Conservation (phyloP, 306 rosid genomes). For the Cyclanthera cordifolia region DNA sequence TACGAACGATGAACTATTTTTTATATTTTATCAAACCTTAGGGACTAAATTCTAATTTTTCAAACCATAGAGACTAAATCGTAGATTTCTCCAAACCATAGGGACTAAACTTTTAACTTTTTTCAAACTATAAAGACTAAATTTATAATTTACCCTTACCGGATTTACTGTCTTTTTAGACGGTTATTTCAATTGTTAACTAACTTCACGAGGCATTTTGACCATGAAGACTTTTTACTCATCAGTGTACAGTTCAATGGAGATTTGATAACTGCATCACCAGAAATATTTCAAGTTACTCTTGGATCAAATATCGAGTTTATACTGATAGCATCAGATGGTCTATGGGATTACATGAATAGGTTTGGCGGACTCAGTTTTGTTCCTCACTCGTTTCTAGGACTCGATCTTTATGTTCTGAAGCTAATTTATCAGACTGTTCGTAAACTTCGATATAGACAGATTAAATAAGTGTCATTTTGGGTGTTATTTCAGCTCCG, state of each 20-base stretch:
- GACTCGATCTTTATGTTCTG: background rate
- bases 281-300: slow-evolving; percentile 64
- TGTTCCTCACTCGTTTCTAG: background rate
- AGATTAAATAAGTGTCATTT: slow-evolving; percentile 9
- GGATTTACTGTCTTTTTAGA: background rate
- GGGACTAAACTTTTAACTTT: too few relatives aligned
- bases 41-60: too few relatives aligned
- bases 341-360: slow-evolving; percentile 93
- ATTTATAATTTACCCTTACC: too few relatives aligned
- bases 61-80: too few relatives aligned
- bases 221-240: background rate
- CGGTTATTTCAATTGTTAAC: background rate
- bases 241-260: slow-evolving; percentile 62
- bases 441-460: background rate
- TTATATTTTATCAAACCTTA: too few relatives aligned
- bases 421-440: background rate
- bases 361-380: slow-evolving; percentile 35
- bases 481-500: slow-evolving; percentile 57
- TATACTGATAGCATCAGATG: slow-evolving; percentile 83
- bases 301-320: slow-evolving; percentile 78
- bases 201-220: background rate
- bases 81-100: too few relatives aligned
- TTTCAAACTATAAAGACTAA: too few relatives aligned
- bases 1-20: too few relatives aligned
- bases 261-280: slow-evolving; percentile 73